These are phyloP conservation scores for Aspergillus oerlinghausenensis DNA, from an alignment of 2,329 filamentous ascomycete species.

Conservation along the genomic window DNA sequence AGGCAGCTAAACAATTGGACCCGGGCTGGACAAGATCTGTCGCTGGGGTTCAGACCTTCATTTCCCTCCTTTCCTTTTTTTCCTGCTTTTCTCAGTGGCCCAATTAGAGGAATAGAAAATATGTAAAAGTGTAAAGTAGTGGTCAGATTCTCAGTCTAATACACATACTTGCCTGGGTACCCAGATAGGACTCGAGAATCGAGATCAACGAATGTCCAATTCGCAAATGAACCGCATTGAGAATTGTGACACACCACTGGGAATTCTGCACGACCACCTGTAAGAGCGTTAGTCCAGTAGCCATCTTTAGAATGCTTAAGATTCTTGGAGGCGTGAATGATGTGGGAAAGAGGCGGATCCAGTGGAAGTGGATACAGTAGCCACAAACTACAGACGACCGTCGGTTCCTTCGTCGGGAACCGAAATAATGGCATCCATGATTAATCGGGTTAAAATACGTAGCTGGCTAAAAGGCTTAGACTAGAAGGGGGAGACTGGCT, in stretches of 20 bases:
- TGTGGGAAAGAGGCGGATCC: slow-evolving; percentile 4
- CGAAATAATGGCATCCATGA: slow-evolving; percentile 13
- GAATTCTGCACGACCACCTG: background rate
- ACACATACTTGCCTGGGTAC: background rate
- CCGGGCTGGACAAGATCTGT: slow-evolving; percentile 17
- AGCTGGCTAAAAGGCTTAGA: background rate
- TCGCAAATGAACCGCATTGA: background rate
- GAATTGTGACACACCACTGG: background rate
- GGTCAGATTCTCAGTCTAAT: background rate
- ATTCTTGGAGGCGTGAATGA: background rate
- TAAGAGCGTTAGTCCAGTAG: background rate
- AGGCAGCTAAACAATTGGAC: slow-evolving; percentile 20
- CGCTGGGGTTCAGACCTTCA: slow-evolving; percentile 11
- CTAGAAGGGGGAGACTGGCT: background rate
- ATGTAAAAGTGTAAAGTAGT: background rate
- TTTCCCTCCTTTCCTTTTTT: background rate
- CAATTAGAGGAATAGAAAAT: background rate
- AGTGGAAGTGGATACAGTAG: slow-evolving; percentile 18
- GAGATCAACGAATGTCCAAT: background rate
- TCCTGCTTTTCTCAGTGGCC: background rate
- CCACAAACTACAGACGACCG: slow-evolving; percentile 19
- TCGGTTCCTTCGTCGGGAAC: slow-evolving; percentile 13
- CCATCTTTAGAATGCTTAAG: background rate
- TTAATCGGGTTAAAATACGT: slow-evolving; percentile 6
- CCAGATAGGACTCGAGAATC: background rate